Evolutionary conservation across 225 moss, liverwort and hornwort genomes (phyloP).

Genomic region (Polytrichum formosum): DNA sequence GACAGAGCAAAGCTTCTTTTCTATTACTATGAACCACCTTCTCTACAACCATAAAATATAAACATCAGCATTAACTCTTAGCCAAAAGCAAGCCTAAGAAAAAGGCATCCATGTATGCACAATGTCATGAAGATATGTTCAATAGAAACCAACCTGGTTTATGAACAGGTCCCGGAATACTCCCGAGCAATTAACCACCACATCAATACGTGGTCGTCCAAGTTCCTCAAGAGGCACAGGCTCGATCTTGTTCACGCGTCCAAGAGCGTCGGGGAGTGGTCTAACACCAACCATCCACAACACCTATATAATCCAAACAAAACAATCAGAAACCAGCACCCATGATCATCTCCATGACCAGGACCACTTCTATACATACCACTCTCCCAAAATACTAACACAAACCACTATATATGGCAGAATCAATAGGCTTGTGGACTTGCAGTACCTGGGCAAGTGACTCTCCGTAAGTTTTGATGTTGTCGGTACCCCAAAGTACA

Average conservation of each 20-base stretch:
- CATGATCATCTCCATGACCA: neutral
- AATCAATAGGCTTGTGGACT: too few species aligned
- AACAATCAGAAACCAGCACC: neutral
- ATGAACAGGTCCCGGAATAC: constrained; percentile 96
- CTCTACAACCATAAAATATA: neutral
- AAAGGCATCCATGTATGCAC: too few species aligned
- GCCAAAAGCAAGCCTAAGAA: too few species aligned
- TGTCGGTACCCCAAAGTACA: constrained; percentile 97
- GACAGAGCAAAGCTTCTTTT: too few species aligned
- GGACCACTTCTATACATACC: neutral
- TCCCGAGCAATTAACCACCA: constrained; percentile 97
- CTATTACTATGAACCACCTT: too few species aligned
- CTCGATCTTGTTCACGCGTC: constrained; percentile 96
- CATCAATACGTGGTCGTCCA: constrained; percentile 93
- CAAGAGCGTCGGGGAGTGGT: constrained; percentile 91
- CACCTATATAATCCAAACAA: constrained; percentile 25
- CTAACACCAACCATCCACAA: constrained; percentile 97
- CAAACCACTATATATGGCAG: too few species aligned
- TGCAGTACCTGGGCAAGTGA: constrained; percentile 69
- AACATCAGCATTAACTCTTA: neutral
- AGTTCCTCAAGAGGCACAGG: constrained; percentile 89
- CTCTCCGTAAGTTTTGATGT: constrained; percentile 98
- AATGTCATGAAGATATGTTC: too few species aligned
- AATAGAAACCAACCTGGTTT: constrained; percentile 61
- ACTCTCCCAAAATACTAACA: neutral